Conservation (phyloP, 176 grass and related monocot genomes). For the Tillandsia leiboldiana region DNA sequence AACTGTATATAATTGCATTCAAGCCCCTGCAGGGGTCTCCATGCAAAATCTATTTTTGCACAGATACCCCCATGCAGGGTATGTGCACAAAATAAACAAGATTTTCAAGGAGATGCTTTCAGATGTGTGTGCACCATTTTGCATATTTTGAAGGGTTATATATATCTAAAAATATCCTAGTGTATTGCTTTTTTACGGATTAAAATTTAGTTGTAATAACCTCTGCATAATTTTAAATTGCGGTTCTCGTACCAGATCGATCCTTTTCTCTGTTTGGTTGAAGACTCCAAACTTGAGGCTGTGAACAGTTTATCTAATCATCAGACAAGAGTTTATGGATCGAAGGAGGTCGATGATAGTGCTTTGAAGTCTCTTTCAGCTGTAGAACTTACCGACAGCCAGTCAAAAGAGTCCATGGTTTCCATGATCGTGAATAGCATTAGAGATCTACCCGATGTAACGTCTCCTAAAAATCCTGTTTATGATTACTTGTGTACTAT, state of each 20-base stretch:
- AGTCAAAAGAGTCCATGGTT: constrained; percentile 82
- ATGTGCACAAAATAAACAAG: no score
- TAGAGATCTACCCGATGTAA: constrained; percentile 72
- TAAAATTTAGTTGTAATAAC: no score
- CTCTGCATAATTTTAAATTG: neutral
- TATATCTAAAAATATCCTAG: no score
- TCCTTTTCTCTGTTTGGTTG: constrained; percentile 81
- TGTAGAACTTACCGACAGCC: constrained; percentile 75
- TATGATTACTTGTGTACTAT: neutral
- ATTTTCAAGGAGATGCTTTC: no score
- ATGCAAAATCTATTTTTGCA: no score
- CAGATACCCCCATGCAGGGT: no score
- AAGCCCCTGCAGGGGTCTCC: no score
- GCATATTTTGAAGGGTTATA: no score
- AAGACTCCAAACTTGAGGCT: constrained; percentile 71
- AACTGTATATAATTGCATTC: no score
- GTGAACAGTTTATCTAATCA: constrained; percentile 42
- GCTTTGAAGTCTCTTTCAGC: constrained; percentile 61
- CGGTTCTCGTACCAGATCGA: constrained; percentile 43
- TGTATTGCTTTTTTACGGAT: no score
- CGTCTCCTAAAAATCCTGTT: constrained; percentile 3
- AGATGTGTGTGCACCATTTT: no score
- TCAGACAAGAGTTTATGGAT: constrained; percentile 56
- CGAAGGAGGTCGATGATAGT: constrained; percentile 64
- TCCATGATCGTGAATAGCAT: constrained; percentile 79